Evolutionary conservation across 1,139 yeast genomes (phyloP), one percentile per base, ranked within the genome.

Genomic region (Lodderomyces metapsilosis): DNA sequence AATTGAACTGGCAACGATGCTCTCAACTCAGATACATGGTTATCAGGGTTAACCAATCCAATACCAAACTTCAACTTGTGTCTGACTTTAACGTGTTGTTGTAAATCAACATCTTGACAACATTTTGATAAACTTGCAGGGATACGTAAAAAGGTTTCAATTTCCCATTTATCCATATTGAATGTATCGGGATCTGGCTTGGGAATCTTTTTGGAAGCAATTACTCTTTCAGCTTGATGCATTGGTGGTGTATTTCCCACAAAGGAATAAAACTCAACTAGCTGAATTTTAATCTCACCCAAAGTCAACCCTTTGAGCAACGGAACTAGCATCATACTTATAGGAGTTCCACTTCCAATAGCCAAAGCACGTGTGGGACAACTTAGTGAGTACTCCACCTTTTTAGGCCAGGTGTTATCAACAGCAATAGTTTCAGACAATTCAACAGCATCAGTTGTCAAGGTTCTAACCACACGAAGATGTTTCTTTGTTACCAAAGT

Each of bases 391-490:
- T 92, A 92, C 54, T 94, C 98, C 37, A 92, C 88, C 60, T 92
- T 92, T 37, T 80, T 71, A 2, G 98, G 98, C 99, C 99, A 94
- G 0, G 92, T 84, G 59, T 92, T 92, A 57, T 89, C 96, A 17
- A 92, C 95, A 0, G 96, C 89, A 51, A 89, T 87, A 0, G 98
- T 88, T 62, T 92, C 98, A 0, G 94, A 76, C 35, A 91, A 69
- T 56, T 94, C 98, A 1, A 88, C 78, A 0, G 95, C 80, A 61
- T 91, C 98, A 1, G 95, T 78, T 0, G 96, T 83, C 44, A 91
- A 65, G 0, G 98, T 92, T 51, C 98, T 75, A n/a, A 92, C 80
- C 11, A 94, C 83, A 46, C 96, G 76, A 9, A 94, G 51, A 54
- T 84, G 91, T 53, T 82, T 87, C 52, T 80, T 82, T 20, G 89